Percentiles rank a stretch among this genome's conserved stretches.
Evolutionary conservation across 2,329 filamentous ascomycete species (phyloP).

Genomic region (Aureobasidium musti): DNA sequence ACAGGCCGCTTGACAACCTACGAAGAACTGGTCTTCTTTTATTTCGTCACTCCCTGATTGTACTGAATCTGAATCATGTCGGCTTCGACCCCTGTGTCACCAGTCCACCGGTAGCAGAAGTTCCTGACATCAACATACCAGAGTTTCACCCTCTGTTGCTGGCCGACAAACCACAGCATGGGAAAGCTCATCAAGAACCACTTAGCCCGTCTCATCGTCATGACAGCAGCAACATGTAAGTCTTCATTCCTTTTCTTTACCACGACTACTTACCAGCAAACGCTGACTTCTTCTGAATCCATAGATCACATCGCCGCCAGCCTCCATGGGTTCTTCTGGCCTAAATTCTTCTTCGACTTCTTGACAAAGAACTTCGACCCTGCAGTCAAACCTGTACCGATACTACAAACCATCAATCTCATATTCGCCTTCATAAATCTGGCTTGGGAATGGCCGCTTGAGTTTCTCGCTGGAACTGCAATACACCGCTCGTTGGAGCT

Average conservation of each 20-base stretch:
- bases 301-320: constrained; percentile 83
- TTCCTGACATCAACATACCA: constrained; percentile 12
- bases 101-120: constrained; percentile 11
- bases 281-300: constrained; percentile 28
- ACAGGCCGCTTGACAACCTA: constrained; percentile 3
- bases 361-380: constrained; percentile 84
- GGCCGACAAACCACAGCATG: constrained; percentile 58
- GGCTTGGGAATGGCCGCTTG: constrained; percentile 88
- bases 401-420: constrained; percentile 88
- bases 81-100: constrained; percentile 20
- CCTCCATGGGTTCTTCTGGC: constrained; percentile 92
- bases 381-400: constrained; percentile 82
- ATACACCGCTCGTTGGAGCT: constrained; percentile 87
- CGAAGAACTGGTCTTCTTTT: constrained; percentile 4
- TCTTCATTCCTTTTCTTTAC: constrained; percentile 29
- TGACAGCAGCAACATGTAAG: constrained; percentile 78
- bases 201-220: constrained; percentile 90
- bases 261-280: neutral
- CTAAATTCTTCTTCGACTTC: constrained; percentile 98
- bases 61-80: constrained; percentile 26
- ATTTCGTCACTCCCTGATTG: neutral
- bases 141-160: constrained; percentile 1
- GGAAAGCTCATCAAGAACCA: constrained; percentile 99
- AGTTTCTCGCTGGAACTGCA: constrained; percentile 70
- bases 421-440: constrained; percentile 75